Conservation (phyloP, 2,329 filamentous ascomycete species). For the Trichophyton mentagrophytes region DNA sequence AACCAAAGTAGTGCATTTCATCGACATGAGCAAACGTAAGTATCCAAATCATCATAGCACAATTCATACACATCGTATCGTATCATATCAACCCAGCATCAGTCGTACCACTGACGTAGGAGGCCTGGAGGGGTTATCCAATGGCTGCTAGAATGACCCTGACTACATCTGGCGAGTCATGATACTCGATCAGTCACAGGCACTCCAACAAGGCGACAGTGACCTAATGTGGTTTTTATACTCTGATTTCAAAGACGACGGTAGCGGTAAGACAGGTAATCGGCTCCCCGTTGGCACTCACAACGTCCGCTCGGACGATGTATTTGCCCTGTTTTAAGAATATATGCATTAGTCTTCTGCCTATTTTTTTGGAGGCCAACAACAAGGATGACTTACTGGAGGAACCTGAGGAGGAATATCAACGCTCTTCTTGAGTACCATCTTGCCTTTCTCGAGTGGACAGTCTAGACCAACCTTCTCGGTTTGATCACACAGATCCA, state of each 20-base stretch:
- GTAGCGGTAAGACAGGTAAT: constrained; percentile 75
- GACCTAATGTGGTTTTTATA: background rate
- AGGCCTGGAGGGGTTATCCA: background rate
- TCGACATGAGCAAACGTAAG: background rate
- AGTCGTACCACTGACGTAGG: too few relatives aligned
- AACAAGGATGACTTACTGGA: constrained; percentile 51
- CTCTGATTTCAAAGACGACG: constrained; percentile 9
- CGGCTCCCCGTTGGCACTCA: constrained; percentile 55
- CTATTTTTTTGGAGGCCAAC: background rate
- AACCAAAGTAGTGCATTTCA: background rate
- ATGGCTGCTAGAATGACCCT: background rate
- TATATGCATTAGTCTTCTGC: background rate
- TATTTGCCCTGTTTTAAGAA: constrained; percentile 61
- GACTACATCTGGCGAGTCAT: background rate
- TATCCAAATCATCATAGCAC: background rate
- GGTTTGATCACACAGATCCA: constrained; percentile 81
- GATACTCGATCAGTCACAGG: background rate
- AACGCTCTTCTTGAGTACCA: constrained; percentile 65
- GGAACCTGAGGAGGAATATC: constrained; percentile 78
- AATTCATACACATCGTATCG: background rate
- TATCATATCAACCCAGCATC: background rate
- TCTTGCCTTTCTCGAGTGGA: constrained; percentile 67
- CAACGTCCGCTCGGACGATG: constrained; percentile 75
- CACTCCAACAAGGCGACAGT: background rate
- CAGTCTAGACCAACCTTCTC: constrained; percentile 79